Percentiles rank a stretch among this genome's conserved stretches.
phyloP scores from a whole-genome alignment of 352 stramenopile genomes.

The Globisporangium uncinulatum region DNA sequence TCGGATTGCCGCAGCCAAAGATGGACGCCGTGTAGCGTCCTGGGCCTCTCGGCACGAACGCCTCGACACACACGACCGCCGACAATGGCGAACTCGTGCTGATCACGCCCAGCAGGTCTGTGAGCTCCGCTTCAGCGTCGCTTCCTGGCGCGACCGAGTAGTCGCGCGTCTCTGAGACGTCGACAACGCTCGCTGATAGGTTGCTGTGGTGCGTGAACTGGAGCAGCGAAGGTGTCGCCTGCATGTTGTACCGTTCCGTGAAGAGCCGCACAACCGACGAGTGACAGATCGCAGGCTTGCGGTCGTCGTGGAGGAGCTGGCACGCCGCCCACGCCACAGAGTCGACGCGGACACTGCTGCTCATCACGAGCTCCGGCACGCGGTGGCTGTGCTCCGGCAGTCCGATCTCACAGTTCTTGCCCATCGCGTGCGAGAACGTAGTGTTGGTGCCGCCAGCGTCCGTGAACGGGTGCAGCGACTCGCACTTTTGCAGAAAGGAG shows the following conservation, averaged over 20 bases:
- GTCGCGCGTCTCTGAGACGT: background rate
- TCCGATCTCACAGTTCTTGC: conserved; percentile 39
- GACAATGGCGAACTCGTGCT: conserved; percentile 41
- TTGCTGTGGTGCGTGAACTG: conserved; percentile 1
- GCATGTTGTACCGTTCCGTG: conserved; percentile 25
- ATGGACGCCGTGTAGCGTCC: conserved; percentile 19
- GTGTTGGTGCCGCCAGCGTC: background rate
- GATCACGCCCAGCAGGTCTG: conserved; percentile 47
- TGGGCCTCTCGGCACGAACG: conserved; percentile 24
- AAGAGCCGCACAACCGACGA: conserved; percentile 44
- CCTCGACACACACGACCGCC: conserved; percentile 40
- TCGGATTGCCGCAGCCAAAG: conserved; percentile 35
- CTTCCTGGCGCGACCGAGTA: conserved; percentile 21
- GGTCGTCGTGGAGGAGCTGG: conserved; percentile 35
- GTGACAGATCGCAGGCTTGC: conserved; percentile 45
- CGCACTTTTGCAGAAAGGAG: conserved; percentile 45
- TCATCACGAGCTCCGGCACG: conserved; percentile 34
- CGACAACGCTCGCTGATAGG: background rate
- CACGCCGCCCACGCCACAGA: conserved; percentile 50
- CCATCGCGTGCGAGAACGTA: conserved; percentile 25
- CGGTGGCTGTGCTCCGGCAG: conserved; percentile 10
- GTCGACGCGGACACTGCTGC: conserved; percentile 35
- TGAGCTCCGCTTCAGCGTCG: conserved; percentile 31
- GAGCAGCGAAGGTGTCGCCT: conserved; percentile 10
- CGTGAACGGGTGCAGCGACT: conserved; percentile 20